Base-by-base conservation (phyloP, 768 basidiomycete genomes). In the Pleurotus cornucopiae region DNA sequence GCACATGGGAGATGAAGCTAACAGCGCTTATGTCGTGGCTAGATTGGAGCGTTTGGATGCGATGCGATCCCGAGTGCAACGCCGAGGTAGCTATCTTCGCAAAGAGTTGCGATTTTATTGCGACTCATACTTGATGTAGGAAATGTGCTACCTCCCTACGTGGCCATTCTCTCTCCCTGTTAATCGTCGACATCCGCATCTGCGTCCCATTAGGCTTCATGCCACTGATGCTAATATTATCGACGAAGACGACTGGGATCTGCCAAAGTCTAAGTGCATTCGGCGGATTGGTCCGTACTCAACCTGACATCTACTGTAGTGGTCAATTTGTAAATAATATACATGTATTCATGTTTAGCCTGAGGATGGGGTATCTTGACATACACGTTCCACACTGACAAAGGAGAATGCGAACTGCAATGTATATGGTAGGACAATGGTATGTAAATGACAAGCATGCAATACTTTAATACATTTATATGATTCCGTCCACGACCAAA, bases 251-350 rank as follows among this genome's bases (percentile, higher is more conserved):
- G 30, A 51, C 21, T 51, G 49, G 49, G 49, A 51, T 37, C 25
- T 16, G 12, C 49, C 49, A 51, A 38, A 30, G 30, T 16, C 49
- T 21, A 51, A 51, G 49, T 51, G 49, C 49, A 51, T 51, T 1
- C 49, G 49, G 14, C 49, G 49, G 6, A 51, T 51, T 3, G 49
- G 37, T 21, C 49, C 49, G 21, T 51, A 51, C 18, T 51, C 49
- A 20, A 37, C 30, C 7, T 51, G 49, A 51, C 25, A n/a, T n/a
- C 6, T 12, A 44, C 41, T 16, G 5, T n/a, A 16, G 41, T 9
- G 0, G 14, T 16, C 41, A 34, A 9, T 34, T 34, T 7, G 30
- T 34, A 9, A 11, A 34, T 7, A 7, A 34, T 11, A 11, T 34
- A 11, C 0, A 11, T 11, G 30, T 11, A 5, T 5, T 25, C 23